Evolutionary conservation across 1,284 basidiomycete genomes (phyloP).

Genomic region (Microbotryum lychnidis-dioicae): DNA sequence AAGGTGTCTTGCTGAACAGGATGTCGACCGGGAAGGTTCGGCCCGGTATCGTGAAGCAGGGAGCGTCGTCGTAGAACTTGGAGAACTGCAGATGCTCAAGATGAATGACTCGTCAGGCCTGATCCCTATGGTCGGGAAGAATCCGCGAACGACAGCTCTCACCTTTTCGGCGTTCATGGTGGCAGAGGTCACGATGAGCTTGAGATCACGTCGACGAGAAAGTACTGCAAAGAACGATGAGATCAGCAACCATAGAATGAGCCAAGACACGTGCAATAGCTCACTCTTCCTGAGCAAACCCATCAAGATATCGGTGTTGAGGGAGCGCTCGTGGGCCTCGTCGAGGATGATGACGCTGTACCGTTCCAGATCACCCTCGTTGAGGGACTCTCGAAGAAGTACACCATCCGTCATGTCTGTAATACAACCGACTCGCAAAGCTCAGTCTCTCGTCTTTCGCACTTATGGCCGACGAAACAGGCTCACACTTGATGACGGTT

Average conservation of each 20-base stretch:
- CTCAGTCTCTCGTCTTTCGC: too few relatives aligned
- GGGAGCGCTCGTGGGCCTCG: constrained; percentile 90
- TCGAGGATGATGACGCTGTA: constrained; percentile 94
- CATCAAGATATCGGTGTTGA: constrained; percentile 94
- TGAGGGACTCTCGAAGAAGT: constrained; percentile 87
- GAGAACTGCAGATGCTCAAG: constrained; percentile 54
- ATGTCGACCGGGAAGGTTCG: constrained; percentile 98
- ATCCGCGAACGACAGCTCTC: constrained; percentile 41
- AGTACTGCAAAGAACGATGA: too few relatives aligned
- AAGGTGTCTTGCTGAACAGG: constrained; percentile 91
- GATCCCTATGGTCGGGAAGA: background rate
- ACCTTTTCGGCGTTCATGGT: constrained; percentile 87
- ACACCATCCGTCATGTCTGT: constrained; percentile 81
- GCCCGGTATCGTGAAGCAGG: constrained; percentile 93
- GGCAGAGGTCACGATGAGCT: constrained; percentile 84
- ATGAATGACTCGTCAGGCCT: background rate
- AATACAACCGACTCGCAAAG: background rate
- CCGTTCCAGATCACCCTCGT: constrained; percentile 84
- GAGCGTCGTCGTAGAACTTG: constrained; percentile 86
- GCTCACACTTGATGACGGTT: constrained; percentile 73
- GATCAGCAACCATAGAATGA: background rate
- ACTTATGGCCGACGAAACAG: background rate
- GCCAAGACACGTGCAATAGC: background rate
- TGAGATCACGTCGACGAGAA: constrained; percentile 64
- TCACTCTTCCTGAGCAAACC: constrained; percentile 50